Percentiles rank a stretch among this genome's conserved stretches.
Conservation (phyloP, 2,329 filamentous ascomycete genomes). For the Pseudogymnoascus sp. region DNA sequence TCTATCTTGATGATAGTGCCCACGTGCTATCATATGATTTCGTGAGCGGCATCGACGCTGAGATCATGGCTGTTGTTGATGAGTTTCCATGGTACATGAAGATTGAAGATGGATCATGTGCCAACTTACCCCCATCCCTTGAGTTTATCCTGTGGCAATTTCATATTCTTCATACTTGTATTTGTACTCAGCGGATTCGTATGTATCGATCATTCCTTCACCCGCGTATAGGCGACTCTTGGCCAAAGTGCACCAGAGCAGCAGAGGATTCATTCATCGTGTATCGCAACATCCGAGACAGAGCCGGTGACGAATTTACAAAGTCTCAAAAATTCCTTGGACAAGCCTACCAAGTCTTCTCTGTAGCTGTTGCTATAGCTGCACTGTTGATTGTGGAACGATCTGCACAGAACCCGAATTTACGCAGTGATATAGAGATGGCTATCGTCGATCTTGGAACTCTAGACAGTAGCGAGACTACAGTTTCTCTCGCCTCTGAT, state of each 20-base stretch:
- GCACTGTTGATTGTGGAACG: slow-evolving; percentile 25
- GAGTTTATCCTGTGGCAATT: slow-evolving; percentile 23
- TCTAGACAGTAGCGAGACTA: slow-evolving; percentile 17
- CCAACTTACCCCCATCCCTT: slow-evolving; percentile 11
- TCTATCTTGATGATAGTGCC: neutral
- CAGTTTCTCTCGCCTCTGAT: slow-evolving; percentile 14
- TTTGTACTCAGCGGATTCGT: slow-evolving; percentile 24
- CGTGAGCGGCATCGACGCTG: slow-evolving; percentile 19
- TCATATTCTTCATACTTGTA: slow-evolving; percentile 22
- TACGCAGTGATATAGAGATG: slow-evolving; percentile 22
- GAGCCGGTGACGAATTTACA: slow-evolving; percentile 18
- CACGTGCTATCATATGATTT: slow-evolving; percentile 18
- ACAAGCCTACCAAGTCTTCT: slow-evolving; percentile 25
- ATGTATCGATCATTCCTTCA: slow-evolving; percentile 24
- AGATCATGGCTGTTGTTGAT: slow-evolving; percentile 19
- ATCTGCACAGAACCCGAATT: slow-evolving; percentile 19
- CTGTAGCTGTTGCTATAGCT: slow-evolving; percentile 24
- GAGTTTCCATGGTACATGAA: slow-evolving; percentile 25
- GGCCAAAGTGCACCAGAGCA: slow-evolving; percentile 20
- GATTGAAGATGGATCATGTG: slow-evolving; percentile 12
- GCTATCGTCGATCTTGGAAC: slow-evolving; percentile 22
- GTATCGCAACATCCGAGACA: slow-evolving; percentile 21
- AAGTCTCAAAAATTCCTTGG: slow-evolving; percentile 21
- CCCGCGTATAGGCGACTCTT: slow-evolving; percentile 19
- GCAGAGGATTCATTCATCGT: slow-evolving; percentile 22